phyloP scores from a whole-genome alignment of 805 yeast genomes.

The Ogataea haglerorum region DNA sequence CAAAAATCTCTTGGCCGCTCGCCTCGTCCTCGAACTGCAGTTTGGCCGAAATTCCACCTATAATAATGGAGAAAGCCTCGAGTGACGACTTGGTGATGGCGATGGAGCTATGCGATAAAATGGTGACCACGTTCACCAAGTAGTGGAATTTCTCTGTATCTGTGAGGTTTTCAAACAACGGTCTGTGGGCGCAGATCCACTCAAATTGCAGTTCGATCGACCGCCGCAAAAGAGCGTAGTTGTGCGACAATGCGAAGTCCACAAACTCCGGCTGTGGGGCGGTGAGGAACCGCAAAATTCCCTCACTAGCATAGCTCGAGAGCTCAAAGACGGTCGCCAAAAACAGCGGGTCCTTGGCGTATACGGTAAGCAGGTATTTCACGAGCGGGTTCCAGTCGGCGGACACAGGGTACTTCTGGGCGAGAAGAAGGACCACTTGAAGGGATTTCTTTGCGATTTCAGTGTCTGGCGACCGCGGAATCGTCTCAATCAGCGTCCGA shows the following conservation, averaged over 20 bases:
- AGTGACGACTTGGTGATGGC: slow-evolving; percentile 11
- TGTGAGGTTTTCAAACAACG: not conserved
- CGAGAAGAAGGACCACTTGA: slow-evolving; percentile 3
- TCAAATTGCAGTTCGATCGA: slow-evolving; percentile 7
- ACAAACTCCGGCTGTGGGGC: slow-evolving; percentile 10
- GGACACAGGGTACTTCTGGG: not conserved
- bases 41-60: slow-evolving; percentile 16
- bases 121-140: slow-evolving; percentile 13
- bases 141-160: slow-evolving; percentile 13
- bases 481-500: slow-evolving; percentile 1
- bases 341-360: slow-evolving; percentile 6
- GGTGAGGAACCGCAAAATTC: slow-evolving; percentile 9
- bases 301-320: slow-evolving; percentile 3
- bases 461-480: not conserved
- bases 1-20: slow-evolving; percentile 2
- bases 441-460: slow-evolving; percentile 1
- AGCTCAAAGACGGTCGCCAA: slow-evolving; percentile 4
- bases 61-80: slow-evolving; percentile 16
- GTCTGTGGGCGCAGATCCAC: slow-evolving; percentile 8
- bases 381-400: slow-evolving; percentile 8
- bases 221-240: not conserved
- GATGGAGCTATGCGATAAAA: slow-evolving; percentile 8
- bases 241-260: not conserved
- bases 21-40: slow-evolving; percentile 15
- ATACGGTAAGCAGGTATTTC: slow-evolving; percentile 5